These are phyloP conservation scores for Saccharomyces pastorianus DNA, from an alignment of 1,139 yeast species.

Conservation along the genomic window DNA sequence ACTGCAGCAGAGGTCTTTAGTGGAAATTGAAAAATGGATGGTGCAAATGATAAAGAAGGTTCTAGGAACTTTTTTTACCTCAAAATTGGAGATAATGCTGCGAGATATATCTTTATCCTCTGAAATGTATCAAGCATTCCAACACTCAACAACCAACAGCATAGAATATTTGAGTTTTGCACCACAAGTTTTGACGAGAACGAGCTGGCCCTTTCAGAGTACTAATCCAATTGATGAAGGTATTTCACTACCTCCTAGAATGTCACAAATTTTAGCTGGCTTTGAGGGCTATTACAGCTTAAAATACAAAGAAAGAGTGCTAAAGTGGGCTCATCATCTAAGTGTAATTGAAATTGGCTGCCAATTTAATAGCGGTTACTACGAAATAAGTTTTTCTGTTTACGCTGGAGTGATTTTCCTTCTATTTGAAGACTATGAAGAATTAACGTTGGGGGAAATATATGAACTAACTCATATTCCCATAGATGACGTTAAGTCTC, in stretches of 20 bases:
- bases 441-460: conserved; percentile 55
- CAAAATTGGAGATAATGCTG: conserved; percentile 83
- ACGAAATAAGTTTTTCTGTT: conserved; percentile 75
- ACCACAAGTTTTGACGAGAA: conserved; percentile 46
- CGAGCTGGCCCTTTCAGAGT: conserved; percentile 30
- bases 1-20: conserved; percentile 49
- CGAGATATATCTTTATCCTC: conserved; percentile 52
- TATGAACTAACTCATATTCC: conserved; percentile 65
- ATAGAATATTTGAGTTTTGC: conserved; percentile 33
- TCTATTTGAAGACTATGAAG: conserved; percentile 51
- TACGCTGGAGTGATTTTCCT: conserved; percentile 71
- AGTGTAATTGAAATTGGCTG: conserved; percentile 75
- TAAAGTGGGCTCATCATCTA: conserved; percentile 77
- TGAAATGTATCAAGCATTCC: conserved; percentile 13
- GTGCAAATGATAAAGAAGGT: conserved; percentile 68
- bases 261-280: conserved; percentile 36
- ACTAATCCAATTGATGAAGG: conserved; percentile 15
- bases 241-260: conserved; percentile 46
- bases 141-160: conserved; percentile 13
- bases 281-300: conserved; percentile 48
- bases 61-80: conserved; percentile 71
- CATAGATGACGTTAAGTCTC: conserved; percentile 60
- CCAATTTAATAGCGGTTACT: conserved; percentile 57
- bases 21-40: conserved; percentile 63
- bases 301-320: conserved; percentile 62